These are phyloP conservation scores for Cornus kousa DNA, from an alignment of 148 eudicot species.

Conservation along the genomic window DNA sequence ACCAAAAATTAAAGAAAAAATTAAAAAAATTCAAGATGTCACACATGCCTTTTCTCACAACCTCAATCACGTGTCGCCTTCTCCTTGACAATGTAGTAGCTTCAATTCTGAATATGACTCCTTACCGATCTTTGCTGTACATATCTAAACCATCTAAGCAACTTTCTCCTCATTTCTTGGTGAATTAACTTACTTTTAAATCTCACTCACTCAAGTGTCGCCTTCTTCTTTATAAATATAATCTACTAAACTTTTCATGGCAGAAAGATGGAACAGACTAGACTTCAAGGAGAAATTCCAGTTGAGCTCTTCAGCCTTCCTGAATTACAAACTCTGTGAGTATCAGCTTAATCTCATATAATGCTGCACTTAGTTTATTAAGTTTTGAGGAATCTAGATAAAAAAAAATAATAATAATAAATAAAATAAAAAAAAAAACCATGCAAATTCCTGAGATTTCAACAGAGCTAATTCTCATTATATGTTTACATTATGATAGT, in stretches of 20 bases:
- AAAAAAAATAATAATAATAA: too few species aligned
- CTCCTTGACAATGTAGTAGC: background rate
- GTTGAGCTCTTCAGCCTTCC: constrained; percentile 37
- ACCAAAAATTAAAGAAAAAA: too few species aligned
- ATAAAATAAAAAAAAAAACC: too few species aligned
- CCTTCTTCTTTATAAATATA: background rate
- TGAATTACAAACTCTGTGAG: background rate
- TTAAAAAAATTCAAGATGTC: too few species aligned
- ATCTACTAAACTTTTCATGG: background rate
- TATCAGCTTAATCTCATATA: constrained; percentile 3
- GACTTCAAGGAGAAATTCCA: constrained; percentile 37
- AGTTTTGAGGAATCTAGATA: background rate
- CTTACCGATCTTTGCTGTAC: too few species aligned
- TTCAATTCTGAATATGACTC: too few species aligned
- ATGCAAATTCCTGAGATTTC: background rate
- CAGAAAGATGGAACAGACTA: constrained; percentile 23
- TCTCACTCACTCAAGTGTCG: background rate
- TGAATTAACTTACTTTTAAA: background rate
- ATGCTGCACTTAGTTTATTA: background rate
- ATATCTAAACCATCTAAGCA: background rate
- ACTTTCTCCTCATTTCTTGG: background rate
- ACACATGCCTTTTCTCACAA: background rate
- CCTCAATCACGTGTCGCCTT: background rate
- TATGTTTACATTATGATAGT: background rate
- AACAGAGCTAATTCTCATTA: background rate